Percentiles rank a stretch among this genome's conserved stretches.
phyloP scores from a whole-genome alignment of 2,329 filamentous ascomycete genomes.

The Venturia effusa region DNA sequence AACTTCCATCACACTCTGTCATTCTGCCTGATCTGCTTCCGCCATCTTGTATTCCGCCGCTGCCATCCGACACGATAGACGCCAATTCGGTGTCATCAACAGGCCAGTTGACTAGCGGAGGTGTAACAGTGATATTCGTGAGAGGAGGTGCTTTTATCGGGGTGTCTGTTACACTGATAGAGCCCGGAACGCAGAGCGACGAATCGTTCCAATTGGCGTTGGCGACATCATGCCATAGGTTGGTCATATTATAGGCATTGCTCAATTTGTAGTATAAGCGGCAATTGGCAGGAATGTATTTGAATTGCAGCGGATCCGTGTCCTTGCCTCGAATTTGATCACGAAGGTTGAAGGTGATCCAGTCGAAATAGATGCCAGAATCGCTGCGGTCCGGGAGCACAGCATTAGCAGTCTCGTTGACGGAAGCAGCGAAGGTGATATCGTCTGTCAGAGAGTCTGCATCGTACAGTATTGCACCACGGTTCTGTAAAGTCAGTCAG shows the following conservation, averaged over 20 bases:
- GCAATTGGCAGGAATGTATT: conserved; percentile 29
- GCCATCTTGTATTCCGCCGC: neutral
- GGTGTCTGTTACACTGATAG: neutral
- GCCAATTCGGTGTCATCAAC: neutral
- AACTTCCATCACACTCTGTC: neutral
- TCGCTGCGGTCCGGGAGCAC: conserved; percentile 14
- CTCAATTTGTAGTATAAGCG: conserved; percentile 26
- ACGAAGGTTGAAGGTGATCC: conserved; percentile 25
- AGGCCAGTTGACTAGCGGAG: neutral
- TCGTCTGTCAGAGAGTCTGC: neutral
- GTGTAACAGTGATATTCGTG: neutral
- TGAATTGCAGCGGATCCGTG: conserved; percentile 25
- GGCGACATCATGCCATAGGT: conserved; percentile 25
- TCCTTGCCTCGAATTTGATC: conserved; percentile 24
- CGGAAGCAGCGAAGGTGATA: neutral
- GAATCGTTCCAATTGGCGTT: conserved; percentile 22
- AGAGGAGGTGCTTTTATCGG: neutral
- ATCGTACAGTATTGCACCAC: neutral
- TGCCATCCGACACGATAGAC: neutral
- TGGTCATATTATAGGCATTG: conserved; percentile 26
- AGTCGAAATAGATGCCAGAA: conserved; percentile 19
- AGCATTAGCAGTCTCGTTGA: neutral
- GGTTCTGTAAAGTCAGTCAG: neutral
- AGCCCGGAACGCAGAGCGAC: neutral
- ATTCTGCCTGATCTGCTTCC: neutral